phyloP scores from a whole-genome alignment of 2,329 filamentous ascomycete genomes.

The Aurifilum marmelostoma region DNA sequence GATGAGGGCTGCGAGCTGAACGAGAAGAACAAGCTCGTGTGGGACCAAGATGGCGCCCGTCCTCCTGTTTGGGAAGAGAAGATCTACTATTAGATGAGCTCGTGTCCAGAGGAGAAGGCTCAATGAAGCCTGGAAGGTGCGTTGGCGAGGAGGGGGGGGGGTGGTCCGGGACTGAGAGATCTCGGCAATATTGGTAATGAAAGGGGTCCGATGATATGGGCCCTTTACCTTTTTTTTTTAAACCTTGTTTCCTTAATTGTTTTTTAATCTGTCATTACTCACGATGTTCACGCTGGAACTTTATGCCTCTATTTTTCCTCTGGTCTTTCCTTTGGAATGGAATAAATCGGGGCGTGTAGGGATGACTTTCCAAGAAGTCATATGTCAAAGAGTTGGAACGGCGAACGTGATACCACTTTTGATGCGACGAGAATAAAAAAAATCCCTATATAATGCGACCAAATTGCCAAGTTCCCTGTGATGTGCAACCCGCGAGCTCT shows the following conservation, averaged over 20 bases:
- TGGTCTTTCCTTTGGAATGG: slow-evolving; percentile 1
- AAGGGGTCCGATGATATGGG: neutral
- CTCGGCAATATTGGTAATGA: neutral
- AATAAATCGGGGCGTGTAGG: neutral
- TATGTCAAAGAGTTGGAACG: neutral
- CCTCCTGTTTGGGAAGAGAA: slow-evolving; percentile 44
- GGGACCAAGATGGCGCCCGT: slow-evolving; percentile 40
- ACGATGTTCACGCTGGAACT: slow-evolving; percentile 9
- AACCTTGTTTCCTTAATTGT: no score
- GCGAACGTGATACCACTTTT: slow-evolving; percentile 3
- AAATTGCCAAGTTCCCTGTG: neutral
- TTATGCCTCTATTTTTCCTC: neutral
- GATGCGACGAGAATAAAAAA: neutral
- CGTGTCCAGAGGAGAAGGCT: neutral
- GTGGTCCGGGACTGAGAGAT: neutral
- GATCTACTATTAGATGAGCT: slow-evolving; percentile 38
- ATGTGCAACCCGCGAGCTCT: neutral
- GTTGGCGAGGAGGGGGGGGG: neutral
- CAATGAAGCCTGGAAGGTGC: neutral
- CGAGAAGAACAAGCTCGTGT: slow-evolving; percentile 61
- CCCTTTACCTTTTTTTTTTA: neutral
- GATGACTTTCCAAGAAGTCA: slow-evolving; percentile 3
- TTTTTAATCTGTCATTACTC: neutral
- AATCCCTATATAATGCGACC: neutral
- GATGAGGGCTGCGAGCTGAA: slow-evolving; percentile 75